Conservation (phyloP, 768 basidiomycete species). For the Russula virescens region DNA sequence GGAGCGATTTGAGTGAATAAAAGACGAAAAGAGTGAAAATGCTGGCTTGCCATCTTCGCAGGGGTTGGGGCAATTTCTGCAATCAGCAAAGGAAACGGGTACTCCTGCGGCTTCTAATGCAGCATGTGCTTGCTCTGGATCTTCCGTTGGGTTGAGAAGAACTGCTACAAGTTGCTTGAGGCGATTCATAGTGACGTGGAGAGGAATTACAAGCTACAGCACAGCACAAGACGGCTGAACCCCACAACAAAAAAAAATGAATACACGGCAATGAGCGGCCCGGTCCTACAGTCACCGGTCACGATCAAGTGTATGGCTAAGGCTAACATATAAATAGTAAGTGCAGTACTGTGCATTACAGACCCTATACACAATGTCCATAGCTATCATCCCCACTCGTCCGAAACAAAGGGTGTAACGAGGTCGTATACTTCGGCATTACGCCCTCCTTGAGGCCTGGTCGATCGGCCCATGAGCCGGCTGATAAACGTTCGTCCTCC, state of each 20-base stretch:
- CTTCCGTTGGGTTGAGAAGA: constrained; percentile 15
- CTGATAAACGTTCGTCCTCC: constrained; percentile 34
- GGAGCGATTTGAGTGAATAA: not conserved
- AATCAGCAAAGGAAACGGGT: constrained; percentile 28
- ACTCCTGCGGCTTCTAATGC: constrained; percentile 25
- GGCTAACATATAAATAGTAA: no score
- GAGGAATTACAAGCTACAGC: not conserved
- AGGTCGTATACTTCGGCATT: constrained; percentile 80
- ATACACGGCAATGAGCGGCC: not conserved
- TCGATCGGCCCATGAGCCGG: constrained; percentile 50
- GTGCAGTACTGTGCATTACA: no score
- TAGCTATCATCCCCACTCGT: constrained; percentile 56
- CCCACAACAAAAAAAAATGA: not conserved
- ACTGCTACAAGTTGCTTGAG: constrained; percentile 16
- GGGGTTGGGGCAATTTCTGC: constrained; percentile 29
- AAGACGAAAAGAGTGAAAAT: constrained; percentile 5
- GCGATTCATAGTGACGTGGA: constrained; percentile 10
- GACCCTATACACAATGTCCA: not conserved
- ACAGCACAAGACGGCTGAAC: not conserved
- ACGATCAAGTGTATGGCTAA: no score
- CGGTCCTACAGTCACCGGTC: not conserved
- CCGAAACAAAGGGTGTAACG: constrained; percentile 75
- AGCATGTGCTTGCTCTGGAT: constrained; percentile 17
- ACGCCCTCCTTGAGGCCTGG: constrained; percentile 44
- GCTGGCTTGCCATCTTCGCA: constrained; percentile 30